Conservation (phyloP, 75 land plant genomes). For the Pinus tabuliformis region DNA sequence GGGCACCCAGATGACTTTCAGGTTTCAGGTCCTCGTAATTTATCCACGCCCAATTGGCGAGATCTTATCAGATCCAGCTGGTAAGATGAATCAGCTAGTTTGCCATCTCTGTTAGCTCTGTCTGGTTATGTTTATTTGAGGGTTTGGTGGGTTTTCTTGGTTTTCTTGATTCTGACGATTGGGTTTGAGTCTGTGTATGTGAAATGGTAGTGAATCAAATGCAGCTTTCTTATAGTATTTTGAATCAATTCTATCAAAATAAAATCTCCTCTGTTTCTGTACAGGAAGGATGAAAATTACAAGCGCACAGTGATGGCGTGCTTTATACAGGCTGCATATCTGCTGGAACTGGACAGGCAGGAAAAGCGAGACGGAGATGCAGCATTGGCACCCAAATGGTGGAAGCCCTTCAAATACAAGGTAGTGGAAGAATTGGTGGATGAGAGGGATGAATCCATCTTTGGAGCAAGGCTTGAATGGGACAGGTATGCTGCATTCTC, state of each 20-base stretch:
- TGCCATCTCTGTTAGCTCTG: not conserved
- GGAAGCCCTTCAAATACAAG: conserved; percentile 69
- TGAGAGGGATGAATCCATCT: conserved; percentile 67
- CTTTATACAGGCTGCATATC: conserved; percentile 75
- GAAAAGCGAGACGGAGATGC: conserved; percentile 44
- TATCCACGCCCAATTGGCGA: conserved; percentile 55
- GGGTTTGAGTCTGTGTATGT: no score
- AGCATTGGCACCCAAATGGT: conserved; percentile 82
- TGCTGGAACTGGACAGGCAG: conserved; percentile 72
- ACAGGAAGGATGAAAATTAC: conserved; percentile 65
- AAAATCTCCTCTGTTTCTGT: not conserved
- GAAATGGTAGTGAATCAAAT: no score
- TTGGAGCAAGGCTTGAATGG: conserved; percentile 69
- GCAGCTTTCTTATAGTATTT: no score
- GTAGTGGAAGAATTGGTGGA: conserved; percentile 42
- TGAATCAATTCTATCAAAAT: no score
- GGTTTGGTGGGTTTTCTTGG: not conserved
- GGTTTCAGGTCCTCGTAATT: conserved; percentile 67
- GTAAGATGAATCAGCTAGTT: conserved; percentile 12
- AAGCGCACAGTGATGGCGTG: conserved; percentile 66
- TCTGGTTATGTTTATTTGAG: not conserved
- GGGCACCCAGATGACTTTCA: conserved; percentile 60
- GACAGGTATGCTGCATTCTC: conserved; percentile 58
- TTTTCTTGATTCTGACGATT: not conserved
- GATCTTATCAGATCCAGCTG: conserved; percentile 61